Percentiles rank a stretch among this genome's conserved stretches.
Evolutionary conservation across 768 basidiomycete genomes (phyloP).

Genomic region (Dentipellis sp.): DNA sequence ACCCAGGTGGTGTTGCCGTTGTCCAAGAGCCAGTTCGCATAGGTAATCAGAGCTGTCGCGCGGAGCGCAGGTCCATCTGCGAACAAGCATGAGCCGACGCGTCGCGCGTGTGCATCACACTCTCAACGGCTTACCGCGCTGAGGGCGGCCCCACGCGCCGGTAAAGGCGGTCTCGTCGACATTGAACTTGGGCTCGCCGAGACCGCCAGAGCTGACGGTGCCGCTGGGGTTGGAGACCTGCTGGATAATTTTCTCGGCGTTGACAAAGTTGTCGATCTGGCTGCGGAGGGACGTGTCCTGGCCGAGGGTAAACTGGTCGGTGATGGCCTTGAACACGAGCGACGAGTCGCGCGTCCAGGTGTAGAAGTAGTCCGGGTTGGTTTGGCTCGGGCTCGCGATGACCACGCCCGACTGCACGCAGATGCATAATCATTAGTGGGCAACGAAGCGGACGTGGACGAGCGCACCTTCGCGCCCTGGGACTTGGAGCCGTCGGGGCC

Average conservation of each 20-base stretch:
- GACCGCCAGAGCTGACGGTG: conserved; percentile 49
- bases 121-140: conserved; percentile 35
- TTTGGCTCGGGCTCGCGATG: conserved; percentile 29
- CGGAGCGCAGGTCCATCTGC: conserved; percentile 70
- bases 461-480: conserved; percentile 36
- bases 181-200: conserved; percentile 74
- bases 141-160: conserved; percentile 42
- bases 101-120: background rate
- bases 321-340: conserved; percentile 54
- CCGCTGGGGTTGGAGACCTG: conserved; percentile 65
- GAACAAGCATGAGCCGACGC: background rate
- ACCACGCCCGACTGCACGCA: conserved; percentile 25
- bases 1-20: conserved; percentile 44
- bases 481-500: conserved; percentile 47
- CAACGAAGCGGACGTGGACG: background rate
- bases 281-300: conserved; percentile 38
- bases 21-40: conserved; percentile 54
- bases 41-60: conserved; percentile 57
- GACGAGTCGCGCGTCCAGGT: conserved; percentile 72
- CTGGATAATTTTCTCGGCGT: conserved; percentile 48
- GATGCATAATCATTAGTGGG: background rate
- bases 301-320: conserved; percentile 43
- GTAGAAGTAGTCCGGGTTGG: conserved; percentile 51
- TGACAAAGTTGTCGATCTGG: conserved; percentile 50
- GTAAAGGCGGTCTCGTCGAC: conserved; percentile 48